These are phyloP conservation scores for Trichoderma semiorbis DNA, from an alignment of 2,329 filamentous ascomycete genomes.

Conservation along the genomic window DNA sequence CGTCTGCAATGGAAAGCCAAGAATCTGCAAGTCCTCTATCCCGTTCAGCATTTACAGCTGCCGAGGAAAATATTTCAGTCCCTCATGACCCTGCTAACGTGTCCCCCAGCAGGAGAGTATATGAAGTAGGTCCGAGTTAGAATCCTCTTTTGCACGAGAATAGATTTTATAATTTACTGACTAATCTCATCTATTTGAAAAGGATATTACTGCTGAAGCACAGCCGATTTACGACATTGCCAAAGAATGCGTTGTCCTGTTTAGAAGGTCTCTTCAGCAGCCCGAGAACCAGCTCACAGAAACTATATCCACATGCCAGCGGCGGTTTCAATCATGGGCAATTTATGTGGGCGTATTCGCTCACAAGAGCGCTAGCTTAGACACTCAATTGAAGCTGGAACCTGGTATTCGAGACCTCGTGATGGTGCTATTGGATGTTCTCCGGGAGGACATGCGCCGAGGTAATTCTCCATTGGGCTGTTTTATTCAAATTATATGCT, in stretches of 20 bases:
- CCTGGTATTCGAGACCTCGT: neutral
- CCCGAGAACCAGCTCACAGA: neutral
- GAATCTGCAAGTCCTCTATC: neutral
- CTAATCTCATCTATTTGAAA: neutral
- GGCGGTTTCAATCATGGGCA: too few species aligned
- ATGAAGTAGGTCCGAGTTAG: neutral
- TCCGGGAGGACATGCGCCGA: neutral
- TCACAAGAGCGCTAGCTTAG: too few species aligned
- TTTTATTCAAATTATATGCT: neutral
- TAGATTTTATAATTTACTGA: neutral
- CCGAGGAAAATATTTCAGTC: too few species aligned
- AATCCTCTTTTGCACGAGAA: neutral
- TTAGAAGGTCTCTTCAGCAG: neutral
- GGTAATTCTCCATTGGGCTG: neutral
- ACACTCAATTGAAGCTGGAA: neutral
- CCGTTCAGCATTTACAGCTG: neutral
- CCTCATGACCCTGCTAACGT: neutral
- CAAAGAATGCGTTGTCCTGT: neutral
- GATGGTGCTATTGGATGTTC: neutral
- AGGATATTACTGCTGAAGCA: fast-evolving
- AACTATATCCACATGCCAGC: too few species aligned
- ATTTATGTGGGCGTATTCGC: too few species aligned
- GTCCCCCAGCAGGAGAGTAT: neutral
- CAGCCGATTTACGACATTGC: neutral
- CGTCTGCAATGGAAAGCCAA: neutral